Percentiles rank a stretch among this genome's conserved stretches.
phyloP scores from a whole-genome alignment of 2,329 filamentous ascomycete species.

The Arthroderma sp. region DNA sequence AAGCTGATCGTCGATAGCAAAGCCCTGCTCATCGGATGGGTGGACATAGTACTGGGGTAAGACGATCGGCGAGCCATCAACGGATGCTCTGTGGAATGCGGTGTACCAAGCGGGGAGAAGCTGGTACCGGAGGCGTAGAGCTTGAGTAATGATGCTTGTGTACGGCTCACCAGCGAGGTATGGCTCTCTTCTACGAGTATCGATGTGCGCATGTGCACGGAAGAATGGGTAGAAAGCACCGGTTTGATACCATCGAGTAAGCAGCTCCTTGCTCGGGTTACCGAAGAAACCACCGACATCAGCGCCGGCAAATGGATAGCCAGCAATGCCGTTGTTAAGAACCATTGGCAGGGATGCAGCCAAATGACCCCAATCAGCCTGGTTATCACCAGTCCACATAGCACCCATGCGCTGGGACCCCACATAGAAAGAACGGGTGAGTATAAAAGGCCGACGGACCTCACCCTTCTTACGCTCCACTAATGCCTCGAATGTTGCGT shows the following conservation, averaged over 20 bases:
- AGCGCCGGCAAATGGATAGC: slow-evolving; percentile 86
- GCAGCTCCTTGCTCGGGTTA: slow-evolving; percentile 82
- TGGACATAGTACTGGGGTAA: slow-evolving; percentile 89
- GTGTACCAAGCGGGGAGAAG: slow-evolving; percentile 93
- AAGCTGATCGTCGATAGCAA: slow-evolving; percentile 81
- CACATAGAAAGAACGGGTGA: slow-evolving; percentile 85
- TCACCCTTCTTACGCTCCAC: slow-evolving; percentile 77
- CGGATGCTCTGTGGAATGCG: slow-evolving; percentile 79
- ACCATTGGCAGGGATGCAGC: slow-evolving; percentile 88
- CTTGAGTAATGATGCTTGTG: slow-evolving; percentile 71
- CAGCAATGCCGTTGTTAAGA: slow-evolving; percentile 79
- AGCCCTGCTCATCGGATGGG: slow-evolving; percentile 73
- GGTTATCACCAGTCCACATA: slow-evolving; percentile 99
- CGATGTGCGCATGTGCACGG: slow-evolving; percentile 92
- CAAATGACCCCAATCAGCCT: slow-evolving; percentile 82
- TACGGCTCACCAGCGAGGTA: slow-evolving; percentile 80
- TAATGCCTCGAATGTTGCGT: slow-evolving; percentile 79
- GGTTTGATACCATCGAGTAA: slow-evolving; percentile 91
- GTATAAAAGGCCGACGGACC: slow-evolving; percentile 71
- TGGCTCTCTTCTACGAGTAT: slow-evolving; percentile 84
- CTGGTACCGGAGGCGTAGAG: slow-evolving; percentile 75
- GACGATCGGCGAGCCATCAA: slow-evolving; percentile 73
- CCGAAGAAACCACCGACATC: slow-evolving; percentile 98
- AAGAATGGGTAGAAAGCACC: slow-evolving; percentile 98
- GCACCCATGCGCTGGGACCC: slow-evolving; percentile 81